Base-by-base conservation (phyloP, 305 asterid genomes). In the Fraxinus sp. region DNA sequence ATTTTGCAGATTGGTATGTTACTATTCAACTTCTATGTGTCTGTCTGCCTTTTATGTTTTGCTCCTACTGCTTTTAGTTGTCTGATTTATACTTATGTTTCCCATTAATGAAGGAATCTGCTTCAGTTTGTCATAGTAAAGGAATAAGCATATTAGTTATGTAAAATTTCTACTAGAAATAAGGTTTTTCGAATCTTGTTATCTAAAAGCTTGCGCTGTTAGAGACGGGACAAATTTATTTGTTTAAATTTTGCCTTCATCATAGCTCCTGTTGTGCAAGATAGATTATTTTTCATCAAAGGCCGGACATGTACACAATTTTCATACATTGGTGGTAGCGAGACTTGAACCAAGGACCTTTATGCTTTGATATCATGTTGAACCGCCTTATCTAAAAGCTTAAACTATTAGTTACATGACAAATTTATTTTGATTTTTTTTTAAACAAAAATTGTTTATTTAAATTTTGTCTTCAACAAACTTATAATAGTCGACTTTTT, bases 1-100 rank as follows among this genome's bases (percentile, higher is more conserved):
- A 94, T 87, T 96, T 93, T 90, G 99, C 99, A 82, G 99, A 96
- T 88, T 96, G 99, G 99, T 96, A 88, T 77, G 89, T 83, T 84
- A 26, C 77, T 24, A 16, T 32, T 71, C 76, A 71, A 16, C 76
- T 14, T 13, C 75, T 32, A 11, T 70, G 43, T 70, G 41, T 11
- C 76, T 70, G 22, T 70, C 22, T 30, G 11, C 9, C n/a, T 68
- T 49, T 68, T 10, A 68, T 28, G 32, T 64, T 24, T 64, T 26
- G 75, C 37, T 68, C 75, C 36, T 52, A 10, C 16, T 13, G 20
- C 41, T 32, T 70, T 70, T 28, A 70, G 76, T 70, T 32, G 76
- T 70, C 22, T 28, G 36, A 70, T 68, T 64, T 68, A 30, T 70
- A 32, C 76, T 70, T 4, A 30, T 14, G 9, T 68, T 26, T 68